A percentile compares a stretch with the other conserved stretches of the same genome.
Conservation (phyloP, 2,329 filamentous ascomycete species). For the Ceratocystiopsis minuta region DNA sequence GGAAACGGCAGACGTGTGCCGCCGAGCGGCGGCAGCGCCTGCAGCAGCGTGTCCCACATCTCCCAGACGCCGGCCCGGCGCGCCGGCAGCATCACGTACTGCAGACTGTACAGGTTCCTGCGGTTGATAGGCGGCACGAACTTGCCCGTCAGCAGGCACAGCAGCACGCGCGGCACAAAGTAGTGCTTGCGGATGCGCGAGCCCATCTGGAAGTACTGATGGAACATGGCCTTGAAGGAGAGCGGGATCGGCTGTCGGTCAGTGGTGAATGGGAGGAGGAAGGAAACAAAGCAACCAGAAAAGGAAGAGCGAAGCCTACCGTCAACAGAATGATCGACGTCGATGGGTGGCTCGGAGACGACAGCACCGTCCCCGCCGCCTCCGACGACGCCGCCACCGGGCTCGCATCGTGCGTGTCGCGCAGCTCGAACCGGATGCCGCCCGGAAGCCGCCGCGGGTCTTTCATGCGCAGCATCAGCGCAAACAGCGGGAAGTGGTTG, state of each 20-base stretch:
- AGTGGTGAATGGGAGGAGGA: not conserved
- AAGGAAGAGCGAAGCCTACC: slow-evolving; percentile 25
- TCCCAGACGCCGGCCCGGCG: slow-evolving; percentile 62
- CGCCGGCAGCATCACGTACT: slow-evolving; percentile 94
- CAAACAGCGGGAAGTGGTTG: slow-evolving; percentile 95
- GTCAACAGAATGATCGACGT: slow-evolving; percentile 78
- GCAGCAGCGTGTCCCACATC: slow-evolving; percentile 61
- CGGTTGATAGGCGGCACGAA: slow-evolving; percentile 92
- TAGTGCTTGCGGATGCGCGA: slow-evolving; percentile 91
- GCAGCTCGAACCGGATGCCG: slow-evolving; percentile 82
- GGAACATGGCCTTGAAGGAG: slow-evolving; percentile 82
- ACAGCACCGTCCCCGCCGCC: slow-evolving; percentile 14
- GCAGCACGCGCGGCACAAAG: slow-evolving; percentile 68
- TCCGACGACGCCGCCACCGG: not conserved
- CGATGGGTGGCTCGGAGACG: slow-evolving; percentile 28
- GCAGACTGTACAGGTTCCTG: slow-evolving; percentile 84
- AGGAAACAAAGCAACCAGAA: not conserved
- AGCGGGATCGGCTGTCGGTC: slow-evolving; percentile 60
- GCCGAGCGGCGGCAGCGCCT: slow-evolving; percentile 19
- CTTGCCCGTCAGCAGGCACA: slow-evolving; percentile 74
- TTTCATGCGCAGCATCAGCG: slow-evolving; percentile 87
- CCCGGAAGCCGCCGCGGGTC: slow-evolving; percentile 79
- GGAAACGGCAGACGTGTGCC: too few species aligned
- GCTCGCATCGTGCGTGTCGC: slow-evolving; percentile 41
- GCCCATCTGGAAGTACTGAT: slow-evolving; percentile 91